Conservation (phyloP, 2,329 filamentous ascomycete species). For the Ceratocystis cacaofunesta region DNA sequence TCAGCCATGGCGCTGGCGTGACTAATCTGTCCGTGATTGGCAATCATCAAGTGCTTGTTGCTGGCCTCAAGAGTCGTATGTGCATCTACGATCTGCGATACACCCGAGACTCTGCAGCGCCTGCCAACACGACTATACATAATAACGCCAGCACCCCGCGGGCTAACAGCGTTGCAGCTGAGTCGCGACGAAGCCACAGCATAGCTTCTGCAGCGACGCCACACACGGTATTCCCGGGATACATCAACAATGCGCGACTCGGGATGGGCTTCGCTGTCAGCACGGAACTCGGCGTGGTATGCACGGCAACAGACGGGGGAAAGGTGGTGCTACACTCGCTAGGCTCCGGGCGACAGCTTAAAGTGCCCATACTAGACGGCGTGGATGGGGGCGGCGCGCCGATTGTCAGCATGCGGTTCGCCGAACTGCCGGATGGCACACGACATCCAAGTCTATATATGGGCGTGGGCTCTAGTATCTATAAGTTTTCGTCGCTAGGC, state of each 20-base stretch:
- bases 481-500: slow-evolving; percentile 11
- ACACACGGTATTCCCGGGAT: slow-evolving; percentile 34
- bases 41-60: slow-evolving; percentile 33
- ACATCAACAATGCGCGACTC: slow-evolving; percentile 35
- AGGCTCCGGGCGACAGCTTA: slow-evolving; percentile 29
- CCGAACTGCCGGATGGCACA: slow-evolving; percentile 9
- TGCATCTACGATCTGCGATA: slow-evolving; percentile 43
- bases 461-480: slow-evolving; percentile 9
- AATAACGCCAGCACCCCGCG: slow-evolving; percentile 4
- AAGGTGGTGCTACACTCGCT: slow-evolving; percentile 37
- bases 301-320: slow-evolving; percentile 38
- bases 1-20: slow-evolving; percentile 8
- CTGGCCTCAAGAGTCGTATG: slow-evolving; percentile 36
- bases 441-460: slow-evolving; percentile 9
- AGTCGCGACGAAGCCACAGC: not conserved
- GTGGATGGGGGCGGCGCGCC: slow-evolving; percentile 11
- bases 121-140: not conserved
- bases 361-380: slow-evolving; percentile 13
- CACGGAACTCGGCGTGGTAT: slow-evolving; percentile 33
- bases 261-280: slow-evolving; percentile 39
- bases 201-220: slow-evolving; percentile 22
- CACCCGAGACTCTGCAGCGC: not conserved
- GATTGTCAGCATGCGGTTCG: slow-evolving; percentile 11
- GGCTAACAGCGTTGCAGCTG: not conserved
- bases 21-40: not conserved